Conservation (phyloP, 306 rosid species). For the Astragalus glycyphyllos region DNA sequence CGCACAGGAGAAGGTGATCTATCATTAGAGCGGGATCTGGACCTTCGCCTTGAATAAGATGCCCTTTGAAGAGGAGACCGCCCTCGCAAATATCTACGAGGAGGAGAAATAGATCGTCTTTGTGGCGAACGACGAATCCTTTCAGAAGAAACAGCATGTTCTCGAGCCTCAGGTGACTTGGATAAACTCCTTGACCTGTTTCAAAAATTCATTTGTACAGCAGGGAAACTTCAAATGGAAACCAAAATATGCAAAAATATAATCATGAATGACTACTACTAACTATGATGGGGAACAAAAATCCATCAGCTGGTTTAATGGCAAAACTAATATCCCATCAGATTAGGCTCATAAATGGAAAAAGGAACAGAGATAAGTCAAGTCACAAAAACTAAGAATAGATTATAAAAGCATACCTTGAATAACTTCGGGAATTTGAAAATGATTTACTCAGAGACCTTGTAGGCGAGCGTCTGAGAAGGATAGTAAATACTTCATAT, state of each 20-base stretch:
- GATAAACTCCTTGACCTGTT: slow-evolving; percentile 65
- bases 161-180: slow-evolving; percentile 56
- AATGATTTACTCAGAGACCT: slow-evolving; percentile 63
- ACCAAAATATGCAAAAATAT: not conserved
- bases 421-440: slow-evolving; percentile 63
- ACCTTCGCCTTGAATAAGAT: slow-evolving; percentile 52
- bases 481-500: slow-evolving; percentile 12
- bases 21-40: slow-evolving; percentile 55
- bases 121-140: slow-evolving; percentile 56
- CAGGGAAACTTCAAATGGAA: slow-evolving; percentile 9
- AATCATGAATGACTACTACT: not conserved
- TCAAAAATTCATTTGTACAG: slow-evolving; percentile 33
- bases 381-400: slow-evolving; percentile 32
- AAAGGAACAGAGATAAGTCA: not conserved
- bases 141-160: slow-evolving; percentile 57
- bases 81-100: slow-evolving; percentile 53
- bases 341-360: not conserved
- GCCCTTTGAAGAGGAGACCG: slow-evolving; percentile 47
- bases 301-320: slow-evolving; percentile 3
- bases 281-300: slow-evolving; percentile 5
- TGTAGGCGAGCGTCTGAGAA: slow-evolving; percentile 53
- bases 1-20: slow-evolving; percentile 56
- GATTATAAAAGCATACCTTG: slow-evolving; percentile 49
- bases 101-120: slow-evolving; percentile 50
- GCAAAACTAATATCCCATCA: slow-evolving; percentile 7